Conservation (phyloP, 352 stramenopile genomes). For the Phytophthora constricta region DNA sequence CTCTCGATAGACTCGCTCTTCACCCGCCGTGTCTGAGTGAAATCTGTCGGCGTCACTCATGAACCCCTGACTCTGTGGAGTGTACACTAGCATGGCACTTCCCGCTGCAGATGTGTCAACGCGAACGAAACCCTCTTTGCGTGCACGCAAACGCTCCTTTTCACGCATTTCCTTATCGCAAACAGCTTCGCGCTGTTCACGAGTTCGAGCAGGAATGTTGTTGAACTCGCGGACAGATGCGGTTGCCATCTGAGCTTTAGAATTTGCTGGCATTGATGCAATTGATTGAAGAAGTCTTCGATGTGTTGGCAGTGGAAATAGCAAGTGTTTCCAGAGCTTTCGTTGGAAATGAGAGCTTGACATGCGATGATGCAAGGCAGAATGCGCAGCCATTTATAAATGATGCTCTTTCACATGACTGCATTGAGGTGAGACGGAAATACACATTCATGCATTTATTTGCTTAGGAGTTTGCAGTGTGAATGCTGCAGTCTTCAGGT, state of each 20-base stretch:
- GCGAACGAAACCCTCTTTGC: constrained; percentile 64
- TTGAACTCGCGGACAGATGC: constrained; percentile 57
- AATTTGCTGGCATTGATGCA: constrained; percentile 22
- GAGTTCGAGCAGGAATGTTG: constrained; percentile 77
- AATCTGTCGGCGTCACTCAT: constrained; percentile 67
- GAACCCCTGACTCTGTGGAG: constrained; percentile 65
- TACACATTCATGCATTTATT: not conserved
- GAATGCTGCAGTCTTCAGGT: not conserved
- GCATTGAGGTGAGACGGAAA: no score
- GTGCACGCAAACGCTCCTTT: constrained; percentile 69
- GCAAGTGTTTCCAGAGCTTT: no score
- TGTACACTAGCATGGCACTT: constrained; percentile 76
- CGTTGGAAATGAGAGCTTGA: no score
- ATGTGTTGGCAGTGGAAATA: no score
- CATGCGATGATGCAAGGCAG: constrained; percentile 11
- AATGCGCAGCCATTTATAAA: constrained; percentile 20
- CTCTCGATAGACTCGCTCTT: constrained; percentile 75
- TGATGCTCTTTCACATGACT: constrained; percentile 7
- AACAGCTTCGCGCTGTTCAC: constrained; percentile 66
- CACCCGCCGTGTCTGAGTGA: constrained; percentile 89
- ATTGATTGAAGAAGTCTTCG: no score
- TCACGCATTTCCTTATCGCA: constrained; percentile 70
- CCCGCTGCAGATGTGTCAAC: constrained; percentile 74
- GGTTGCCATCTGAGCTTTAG: constrained; percentile 1
- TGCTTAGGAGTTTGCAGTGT: not conserved